Evolutionary conservation across 257 asterid species (phyloP).

Genomic region (Phtheirospermum japonicum): DNA sequence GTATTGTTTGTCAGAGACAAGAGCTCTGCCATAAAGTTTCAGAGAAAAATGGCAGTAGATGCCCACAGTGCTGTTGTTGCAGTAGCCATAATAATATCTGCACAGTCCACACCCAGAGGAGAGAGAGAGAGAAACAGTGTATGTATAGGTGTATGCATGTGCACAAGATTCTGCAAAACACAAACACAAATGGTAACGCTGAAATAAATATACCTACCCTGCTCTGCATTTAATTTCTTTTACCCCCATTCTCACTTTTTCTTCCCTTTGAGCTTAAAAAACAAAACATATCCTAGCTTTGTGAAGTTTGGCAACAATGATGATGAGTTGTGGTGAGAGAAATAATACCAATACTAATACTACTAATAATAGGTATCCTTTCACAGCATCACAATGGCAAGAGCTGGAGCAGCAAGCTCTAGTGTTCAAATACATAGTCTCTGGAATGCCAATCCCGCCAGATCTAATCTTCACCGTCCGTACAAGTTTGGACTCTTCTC

Average conservation of each 20-base stretch:
- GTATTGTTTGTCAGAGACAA: conserved; percentile 63
- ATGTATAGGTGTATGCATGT: conserved; percentile 28
- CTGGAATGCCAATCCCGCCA: conserved; percentile 68
- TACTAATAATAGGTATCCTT: conserved; percentile 50
- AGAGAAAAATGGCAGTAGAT: conserved; percentile 27
- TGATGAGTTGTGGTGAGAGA: too few relatives aligned
- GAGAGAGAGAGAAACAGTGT: conserved; percentile 1
- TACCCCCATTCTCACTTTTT: not conserved
- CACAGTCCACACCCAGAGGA: not conserved
- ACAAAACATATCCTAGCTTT: too few relatives aligned
- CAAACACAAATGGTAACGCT: conserved; percentile 48
- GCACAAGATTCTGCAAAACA: conserved; percentile 54
- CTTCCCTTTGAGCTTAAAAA: not conserved
- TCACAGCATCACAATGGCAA: conserved; percentile 66
- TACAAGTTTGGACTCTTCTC: conserved; percentile 47
- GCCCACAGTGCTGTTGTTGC: conserved; percentile 12
- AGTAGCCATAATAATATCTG: conserved; percentile 3
- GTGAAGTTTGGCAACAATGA: too few relatives aligned
- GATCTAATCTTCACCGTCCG: conserved; percentile 64
- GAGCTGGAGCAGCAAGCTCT: conserved; percentile 79
- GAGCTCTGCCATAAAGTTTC: conserved; percentile 55
- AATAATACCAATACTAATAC: too few relatives aligned
- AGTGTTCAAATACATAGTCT: conserved; percentile 61
- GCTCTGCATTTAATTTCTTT: not conserved
- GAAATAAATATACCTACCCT: conserved; percentile 46